Percentiles rank a stretch among this genome's conserved stretches.
phyloP scores from a whole-genome alignment of 208 protist genomes.

The Acanthamoeba triangularis region DNA sequence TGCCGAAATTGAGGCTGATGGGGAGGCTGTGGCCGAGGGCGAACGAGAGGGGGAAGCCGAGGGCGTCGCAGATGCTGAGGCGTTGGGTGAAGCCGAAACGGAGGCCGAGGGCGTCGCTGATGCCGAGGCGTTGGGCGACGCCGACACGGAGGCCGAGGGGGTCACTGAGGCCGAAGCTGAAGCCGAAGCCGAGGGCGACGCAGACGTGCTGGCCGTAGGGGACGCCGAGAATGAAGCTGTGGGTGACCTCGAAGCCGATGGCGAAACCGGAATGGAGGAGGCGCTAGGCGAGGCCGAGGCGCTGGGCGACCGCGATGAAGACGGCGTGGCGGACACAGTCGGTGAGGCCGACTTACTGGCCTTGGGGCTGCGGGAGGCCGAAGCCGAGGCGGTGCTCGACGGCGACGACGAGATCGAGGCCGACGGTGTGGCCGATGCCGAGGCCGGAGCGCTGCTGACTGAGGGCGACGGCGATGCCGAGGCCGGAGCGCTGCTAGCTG shows the following conservation, averaged over 20 bases:
- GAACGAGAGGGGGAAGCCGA: not conserved
- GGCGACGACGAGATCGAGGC: too few species aligned
- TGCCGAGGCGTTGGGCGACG: not conserved
- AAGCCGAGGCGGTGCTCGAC: too few species aligned
- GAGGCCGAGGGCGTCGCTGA: not conserved
- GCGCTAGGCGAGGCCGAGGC: too few species aligned
- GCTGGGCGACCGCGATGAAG: not conserved
- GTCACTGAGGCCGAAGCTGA: not conserved
- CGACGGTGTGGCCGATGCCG: too few species aligned
- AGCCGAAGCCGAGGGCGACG: not conserved
- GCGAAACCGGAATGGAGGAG: not conserved
- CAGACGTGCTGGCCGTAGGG: not conserved
- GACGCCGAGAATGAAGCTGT: not conserved
- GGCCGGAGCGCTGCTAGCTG: too few species aligned
- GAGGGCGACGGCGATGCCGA: too few species aligned
- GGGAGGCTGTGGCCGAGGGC: not conserved
- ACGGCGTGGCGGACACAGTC: not conserved
- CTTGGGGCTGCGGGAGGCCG: too few species aligned
- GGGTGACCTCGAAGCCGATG: not conserved
- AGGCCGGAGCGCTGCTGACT: too few species aligned
- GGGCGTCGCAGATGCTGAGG: not conserved
- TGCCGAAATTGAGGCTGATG: not conserved
- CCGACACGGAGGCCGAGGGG: not conserved
- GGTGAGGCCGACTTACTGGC: not conserved
- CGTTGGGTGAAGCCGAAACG: not conserved